Evolutionary conservation across 345 rosid species (phyloP).

Genomic region (Eucalyptus paniculata): DNA sequence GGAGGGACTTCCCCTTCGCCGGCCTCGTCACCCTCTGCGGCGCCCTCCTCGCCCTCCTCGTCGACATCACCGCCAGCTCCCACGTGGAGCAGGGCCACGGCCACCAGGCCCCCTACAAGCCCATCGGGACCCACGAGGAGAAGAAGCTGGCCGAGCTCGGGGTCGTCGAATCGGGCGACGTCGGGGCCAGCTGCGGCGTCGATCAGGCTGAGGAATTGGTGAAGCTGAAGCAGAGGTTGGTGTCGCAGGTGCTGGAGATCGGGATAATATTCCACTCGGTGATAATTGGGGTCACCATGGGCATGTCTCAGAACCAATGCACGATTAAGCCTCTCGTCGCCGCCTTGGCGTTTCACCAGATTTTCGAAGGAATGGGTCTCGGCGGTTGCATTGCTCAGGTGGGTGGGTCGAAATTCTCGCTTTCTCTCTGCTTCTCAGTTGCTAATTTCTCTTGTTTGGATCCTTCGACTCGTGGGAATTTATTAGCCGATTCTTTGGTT

Average conservation of each 20-base stretch:
- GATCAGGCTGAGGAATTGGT: conserved; percentile 23
- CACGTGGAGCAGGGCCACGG: conserved; percentile 49
- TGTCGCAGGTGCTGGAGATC: conserved; percentile 86
- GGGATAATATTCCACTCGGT: conserved; percentile 95
- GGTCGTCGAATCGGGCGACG: conserved; percentile 21
- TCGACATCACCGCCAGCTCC: conserved; percentile 76
- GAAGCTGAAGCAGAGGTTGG: conserved; percentile 69
- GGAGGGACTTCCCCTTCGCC: conserved; percentile 86
- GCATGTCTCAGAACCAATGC: conserved; percentile 93
- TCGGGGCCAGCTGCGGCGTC: conserved; percentile 13
- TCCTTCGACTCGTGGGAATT: not conserved
- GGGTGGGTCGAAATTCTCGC: not conserved
- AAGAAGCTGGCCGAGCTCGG: not conserved
- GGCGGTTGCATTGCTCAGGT: conserved; percentile 99
- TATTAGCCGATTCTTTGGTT: not conserved
- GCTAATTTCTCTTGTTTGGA: not conserved
- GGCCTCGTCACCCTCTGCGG: conserved; percentile 72
- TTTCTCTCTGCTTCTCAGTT: not conserved
- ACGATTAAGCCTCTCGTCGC: conserved; percentile 81
- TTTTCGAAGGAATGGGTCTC: conserved; percentile 93
- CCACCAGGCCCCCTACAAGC: not conserved
- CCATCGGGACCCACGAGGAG: not conserved
- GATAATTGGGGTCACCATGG: conserved; percentile 91
- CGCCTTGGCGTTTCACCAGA: conserved; percentile 89
- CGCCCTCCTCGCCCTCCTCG: conserved; percentile 51